phyloP scores from a whole-genome alignment of 208 protist species.

The Histomonas meleagridis region DNA sequence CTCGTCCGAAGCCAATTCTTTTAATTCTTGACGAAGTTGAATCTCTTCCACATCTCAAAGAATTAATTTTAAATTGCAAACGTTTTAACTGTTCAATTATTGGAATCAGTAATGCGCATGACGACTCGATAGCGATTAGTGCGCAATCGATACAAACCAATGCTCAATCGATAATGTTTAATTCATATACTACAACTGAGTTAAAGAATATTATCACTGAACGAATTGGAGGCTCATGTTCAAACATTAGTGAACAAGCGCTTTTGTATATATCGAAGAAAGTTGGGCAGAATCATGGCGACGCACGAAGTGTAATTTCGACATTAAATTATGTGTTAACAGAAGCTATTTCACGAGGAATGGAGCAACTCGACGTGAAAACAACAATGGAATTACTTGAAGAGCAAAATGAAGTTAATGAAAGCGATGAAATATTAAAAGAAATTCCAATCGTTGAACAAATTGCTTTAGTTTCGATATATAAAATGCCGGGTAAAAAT shows the following conservation, averaged over 20 bases:
- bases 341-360: background rate
- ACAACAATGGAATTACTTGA: background rate
- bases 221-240: background rate
- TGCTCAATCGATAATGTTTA: background rate
- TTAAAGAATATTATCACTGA: background rate
- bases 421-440: background rate
- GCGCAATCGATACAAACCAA: background rate
- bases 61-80: background rate
- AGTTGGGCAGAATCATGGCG: background rate
- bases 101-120: background rate
- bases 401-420: background rate
- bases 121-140: background rate
- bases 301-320: background rate
- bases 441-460: background rate
- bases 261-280: background rate
- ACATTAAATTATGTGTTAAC: background rate
- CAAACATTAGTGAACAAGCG: background rate
- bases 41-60: background rate
- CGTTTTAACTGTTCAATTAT: background rate
- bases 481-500: background rate
- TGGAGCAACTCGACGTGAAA: background rate
- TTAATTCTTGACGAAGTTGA: constrained; percentile 25
- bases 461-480: constrained; percentile 15
- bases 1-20: background rate
- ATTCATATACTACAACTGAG: background rate